These are phyloP conservation scores for Aspergillus bridgeri DNA, from an alignment of 495 filamentous ascomycete species.

Conservation along the genomic window DNA sequence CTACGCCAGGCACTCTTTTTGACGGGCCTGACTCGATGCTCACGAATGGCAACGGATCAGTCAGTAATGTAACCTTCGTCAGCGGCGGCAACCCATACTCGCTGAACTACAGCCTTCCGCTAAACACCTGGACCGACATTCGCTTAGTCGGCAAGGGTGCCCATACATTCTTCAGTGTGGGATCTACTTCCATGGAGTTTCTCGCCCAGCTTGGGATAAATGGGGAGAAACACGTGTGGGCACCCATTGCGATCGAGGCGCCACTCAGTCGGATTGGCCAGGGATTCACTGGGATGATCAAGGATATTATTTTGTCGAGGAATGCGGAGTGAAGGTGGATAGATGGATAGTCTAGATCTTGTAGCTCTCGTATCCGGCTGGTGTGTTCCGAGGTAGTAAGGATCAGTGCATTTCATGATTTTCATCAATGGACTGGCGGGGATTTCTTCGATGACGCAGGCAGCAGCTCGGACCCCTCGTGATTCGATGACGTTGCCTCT, in stretches of 20 bases:
- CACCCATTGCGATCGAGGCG: slow-evolving; percentile 47
- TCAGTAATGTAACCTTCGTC: slow-evolving; percentile 42
- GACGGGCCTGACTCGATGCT: slow-evolving; percentile 46
- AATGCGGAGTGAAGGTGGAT: not conserved
- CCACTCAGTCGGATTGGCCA: slow-evolving; percentile 42
- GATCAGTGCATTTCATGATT: too few relatives aligned
- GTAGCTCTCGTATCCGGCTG: not conserved
- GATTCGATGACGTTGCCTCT: not conserved
- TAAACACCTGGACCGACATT: slow-evolving; percentile 38
- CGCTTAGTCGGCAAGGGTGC: slow-evolving; percentile 39
- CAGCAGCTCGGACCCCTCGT: not conserved
- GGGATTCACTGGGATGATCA: slow-evolving; percentile 24
- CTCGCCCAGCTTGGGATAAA: slow-evolving; percentile 40
- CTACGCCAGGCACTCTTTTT: slow-evolving; percentile 32
- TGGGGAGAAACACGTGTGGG: slow-evolving; percentile 39
- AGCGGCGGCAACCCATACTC: slow-evolving; percentile 44
- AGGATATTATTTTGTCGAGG: slow-evolving; percentile 17
- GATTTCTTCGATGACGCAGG: not conserved
- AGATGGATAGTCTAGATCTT: not conserved
- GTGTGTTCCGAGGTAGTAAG: too few relatives aligned
- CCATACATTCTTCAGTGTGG: slow-evolving; percentile 34
- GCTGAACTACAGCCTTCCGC: slow-evolving; percentile 41
- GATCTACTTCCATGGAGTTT: slow-evolving; percentile 34
- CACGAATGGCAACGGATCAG: slow-evolving; percentile 29
- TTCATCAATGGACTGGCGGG: too few relatives aligned